phyloP scores from a whole-genome alignment of 805 yeast genomes.

The Candida vaughaniae region DNA sequence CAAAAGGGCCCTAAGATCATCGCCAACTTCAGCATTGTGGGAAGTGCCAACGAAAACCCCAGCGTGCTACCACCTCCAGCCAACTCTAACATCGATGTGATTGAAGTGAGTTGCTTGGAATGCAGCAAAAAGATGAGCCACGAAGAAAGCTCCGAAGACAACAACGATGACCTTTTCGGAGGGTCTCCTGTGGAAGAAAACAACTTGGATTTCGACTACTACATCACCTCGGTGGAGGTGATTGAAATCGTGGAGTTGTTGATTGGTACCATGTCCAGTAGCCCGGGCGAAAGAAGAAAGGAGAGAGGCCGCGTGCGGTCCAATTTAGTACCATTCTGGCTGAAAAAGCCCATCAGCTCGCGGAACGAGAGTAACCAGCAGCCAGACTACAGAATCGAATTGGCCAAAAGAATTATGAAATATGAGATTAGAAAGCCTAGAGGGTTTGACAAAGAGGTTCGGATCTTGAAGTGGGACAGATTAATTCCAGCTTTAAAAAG shows the following conservation, averaged over 20 bases:
- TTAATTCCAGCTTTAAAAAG: constrained; percentile 59
- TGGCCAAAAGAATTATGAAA: constrained; percentile 65
- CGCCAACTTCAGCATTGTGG: constrained; percentile 52
- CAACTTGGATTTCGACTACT: constrained; percentile 36
- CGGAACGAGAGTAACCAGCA: constrained; percentile 33
- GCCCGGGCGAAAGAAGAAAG: constrained; percentile 52
- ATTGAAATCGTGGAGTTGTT: constrained; percentile 62
- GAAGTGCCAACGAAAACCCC: constrained; percentile 50
- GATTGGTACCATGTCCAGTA: constrained; percentile 48
- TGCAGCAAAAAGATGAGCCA: constrained; percentile 26
- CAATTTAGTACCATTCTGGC: constrained; percentile 67
- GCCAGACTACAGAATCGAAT: constrained; percentile 46
- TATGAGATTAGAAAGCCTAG: constrained; percentile 63
- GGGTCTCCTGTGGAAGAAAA: constrained; percentile 10
- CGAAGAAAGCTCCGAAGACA: constrained; percentile 9
- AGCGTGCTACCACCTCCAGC: constrained; percentile 34
- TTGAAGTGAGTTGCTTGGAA: constrained; percentile 61
- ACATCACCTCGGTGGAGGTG: constrained; percentile 67
- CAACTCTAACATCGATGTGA: constrained; percentile 48
- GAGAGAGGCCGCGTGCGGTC: constrained; percentile 68
- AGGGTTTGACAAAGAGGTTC: constrained; percentile 67
- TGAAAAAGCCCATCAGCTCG: constrained; percentile 55
- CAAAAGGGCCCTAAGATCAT: constrained; percentile 48
- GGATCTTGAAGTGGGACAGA: constrained; percentile 61
- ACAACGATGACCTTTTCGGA: constrained; percentile 1